These are phyloP conservation scores for Colletotrichum lini DNA, from an alignment of 2,329 filamentous ascomycete species.

Conservation along the genomic window DNA sequence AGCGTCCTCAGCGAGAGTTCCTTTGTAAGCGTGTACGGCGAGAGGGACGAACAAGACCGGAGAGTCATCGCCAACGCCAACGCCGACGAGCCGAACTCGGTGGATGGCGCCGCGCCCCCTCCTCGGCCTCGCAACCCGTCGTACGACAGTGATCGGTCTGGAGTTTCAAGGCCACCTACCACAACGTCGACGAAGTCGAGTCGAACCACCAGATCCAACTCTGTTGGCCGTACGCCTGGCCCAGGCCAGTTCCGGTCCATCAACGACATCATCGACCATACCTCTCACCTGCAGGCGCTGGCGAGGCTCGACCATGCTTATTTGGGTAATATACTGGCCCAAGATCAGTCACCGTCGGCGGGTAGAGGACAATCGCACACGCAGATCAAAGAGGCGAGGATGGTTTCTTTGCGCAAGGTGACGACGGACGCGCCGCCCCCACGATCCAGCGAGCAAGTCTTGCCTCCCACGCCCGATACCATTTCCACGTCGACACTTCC, in stretches of 20 bases:
- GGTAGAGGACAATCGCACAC: conserved; percentile 45
- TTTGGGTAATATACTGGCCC: conserved; percentile 48
- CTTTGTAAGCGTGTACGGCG: conserved; percentile 75
- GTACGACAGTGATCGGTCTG: conserved; percentile 4
- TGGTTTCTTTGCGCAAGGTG: conserved; percentile 63
- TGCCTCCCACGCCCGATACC: conserved; percentile 73
- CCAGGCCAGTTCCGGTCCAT: conserved; percentile 61
- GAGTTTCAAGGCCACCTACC: not conserved
- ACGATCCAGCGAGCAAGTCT: conserved; percentile 58
- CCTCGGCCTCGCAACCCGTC: conserved; percentile 14
- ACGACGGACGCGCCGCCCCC: conserved; percentile 61
- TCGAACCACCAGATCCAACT: conserved; percentile 47
- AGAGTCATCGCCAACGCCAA: conserved; percentile 46
- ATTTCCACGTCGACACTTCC: conserved; percentile 70
- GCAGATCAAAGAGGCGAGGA: conserved; percentile 62
- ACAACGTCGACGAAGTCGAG: not conserved
- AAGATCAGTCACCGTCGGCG: conserved; percentile 45
- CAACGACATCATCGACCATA: conserved; percentile 60
- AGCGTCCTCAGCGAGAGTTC: conserved; percentile 79
- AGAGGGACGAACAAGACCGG: conserved; percentile 51
- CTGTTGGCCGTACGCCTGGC: conserved; percentile 49
- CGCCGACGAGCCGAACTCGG: conserved; percentile 50
- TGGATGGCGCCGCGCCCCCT: conserved; percentile 47
- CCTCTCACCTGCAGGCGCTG: conserved; percentile 66
- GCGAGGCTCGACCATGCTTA: conserved; percentile 58